phyloP scores from a whole-genome alignment of 805 yeast species.

The Maudiozyma serrabonitensis region DNA sequence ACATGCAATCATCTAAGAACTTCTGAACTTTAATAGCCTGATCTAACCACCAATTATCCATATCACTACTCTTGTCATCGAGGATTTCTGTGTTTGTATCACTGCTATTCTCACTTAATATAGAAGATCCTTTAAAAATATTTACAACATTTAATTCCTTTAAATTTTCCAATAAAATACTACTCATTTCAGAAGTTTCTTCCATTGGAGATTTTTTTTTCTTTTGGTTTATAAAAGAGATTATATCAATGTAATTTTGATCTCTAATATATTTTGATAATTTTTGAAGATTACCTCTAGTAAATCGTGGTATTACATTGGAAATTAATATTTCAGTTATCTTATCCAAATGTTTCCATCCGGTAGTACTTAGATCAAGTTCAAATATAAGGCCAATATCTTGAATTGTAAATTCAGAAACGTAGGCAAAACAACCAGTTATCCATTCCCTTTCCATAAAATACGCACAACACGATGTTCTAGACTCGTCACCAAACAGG shows the following conservation, averaged over 20 bases:
- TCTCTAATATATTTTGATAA: constrained; percentile 40
- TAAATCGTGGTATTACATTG: constrained; percentile 10
- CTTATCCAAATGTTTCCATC: constrained; percentile 29
- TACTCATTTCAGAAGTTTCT: constrained; percentile 36
- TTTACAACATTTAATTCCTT: constrained; percentile 27
- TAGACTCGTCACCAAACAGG: constrained; percentile 54
- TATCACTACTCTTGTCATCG: constrained; percentile 23
- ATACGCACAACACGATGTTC: constrained; percentile 37
- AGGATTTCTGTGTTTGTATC: constrained; percentile 6
- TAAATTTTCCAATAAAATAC: constrained; percentile 34
- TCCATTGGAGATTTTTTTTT: constrained; percentile 33
- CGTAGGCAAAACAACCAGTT: constrained; percentile 34
- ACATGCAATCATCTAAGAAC: constrained; percentile 27
- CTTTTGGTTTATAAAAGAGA: constrained; percentile 38
- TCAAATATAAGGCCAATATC: constrained; percentile 41
- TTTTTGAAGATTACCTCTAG: constrained; percentile 11
- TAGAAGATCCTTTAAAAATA: constrained; percentile 35
- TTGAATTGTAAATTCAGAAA: constrained; percentile 30
- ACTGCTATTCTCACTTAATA: constrained; percentile 17
- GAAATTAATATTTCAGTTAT: constrained; percentile 32
- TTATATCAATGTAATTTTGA: constrained; percentile 36
- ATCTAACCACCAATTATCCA: constrained; percentile 35
- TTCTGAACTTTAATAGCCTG: constrained; percentile 31
- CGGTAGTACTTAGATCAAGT: constrained; percentile 38
- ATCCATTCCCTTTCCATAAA: constrained; percentile 31